Conservation (phyloP, 768 basidiomycete species). For the Pisolithus orientalis region DNA sequence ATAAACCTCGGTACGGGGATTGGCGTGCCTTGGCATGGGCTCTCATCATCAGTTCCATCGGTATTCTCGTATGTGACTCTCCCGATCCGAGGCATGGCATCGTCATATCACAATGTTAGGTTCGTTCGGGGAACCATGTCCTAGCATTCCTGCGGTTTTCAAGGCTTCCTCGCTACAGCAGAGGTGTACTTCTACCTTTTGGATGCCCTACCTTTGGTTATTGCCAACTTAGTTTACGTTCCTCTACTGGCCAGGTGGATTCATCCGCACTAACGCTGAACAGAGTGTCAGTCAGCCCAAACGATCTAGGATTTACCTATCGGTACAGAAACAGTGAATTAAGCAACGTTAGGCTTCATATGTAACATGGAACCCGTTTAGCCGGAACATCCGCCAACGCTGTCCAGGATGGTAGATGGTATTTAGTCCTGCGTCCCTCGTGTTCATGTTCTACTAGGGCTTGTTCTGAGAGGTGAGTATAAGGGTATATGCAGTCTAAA, state of each 20-base stretch:
- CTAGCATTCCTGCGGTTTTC: constrained; percentile 61
- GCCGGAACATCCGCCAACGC: no score
- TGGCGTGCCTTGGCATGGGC: constrained; percentile 54
- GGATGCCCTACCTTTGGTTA: constrained; percentile 59
- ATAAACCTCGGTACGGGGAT: constrained; percentile 42
- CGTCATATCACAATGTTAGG: constrained; percentile 27
- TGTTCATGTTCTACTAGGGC: no score
- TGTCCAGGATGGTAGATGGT: no score
- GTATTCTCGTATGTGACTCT: constrained; percentile 47
- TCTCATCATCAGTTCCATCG: constrained; percentile 49
- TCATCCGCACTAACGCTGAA: constrained; percentile 27
- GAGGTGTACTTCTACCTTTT: constrained; percentile 63
- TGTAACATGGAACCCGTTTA: no score
- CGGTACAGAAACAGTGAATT: no score
- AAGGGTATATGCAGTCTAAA: no score
- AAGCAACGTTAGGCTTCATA: no score
- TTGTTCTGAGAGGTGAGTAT: no score
- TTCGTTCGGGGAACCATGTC: constrained; percentile 60
- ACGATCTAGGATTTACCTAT: no score
- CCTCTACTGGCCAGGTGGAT: constrained; percentile 62
- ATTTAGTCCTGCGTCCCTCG: no score
- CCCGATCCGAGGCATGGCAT: not conserved
- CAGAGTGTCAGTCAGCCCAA: not conserved
- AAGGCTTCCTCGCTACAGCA: constrained; percentile 48
- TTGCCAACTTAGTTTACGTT: constrained; percentile 52